Percentiles rank a stretch among this genome's conserved stretches.
phyloP scores from a whole-genome alignment of 2,329 filamentous ascomycete genomes.

The Fusarium secorum region DNA sequence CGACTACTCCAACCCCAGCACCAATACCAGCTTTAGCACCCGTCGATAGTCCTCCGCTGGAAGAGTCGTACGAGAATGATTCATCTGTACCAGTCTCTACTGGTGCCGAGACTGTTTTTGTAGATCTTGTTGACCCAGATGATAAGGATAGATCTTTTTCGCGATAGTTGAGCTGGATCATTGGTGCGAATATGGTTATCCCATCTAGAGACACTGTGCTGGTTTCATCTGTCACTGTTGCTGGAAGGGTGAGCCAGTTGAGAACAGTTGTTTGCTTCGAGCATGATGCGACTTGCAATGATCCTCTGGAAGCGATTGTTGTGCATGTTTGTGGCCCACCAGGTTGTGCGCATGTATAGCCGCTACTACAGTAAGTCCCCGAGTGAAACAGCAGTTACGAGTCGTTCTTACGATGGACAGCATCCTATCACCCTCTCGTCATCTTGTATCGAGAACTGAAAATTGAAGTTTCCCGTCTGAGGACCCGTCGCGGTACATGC shows the following conservation, averaged over 20 bases:
- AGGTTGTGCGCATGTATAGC: background rate
- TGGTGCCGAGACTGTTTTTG: background rate
- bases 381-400: accelerated
- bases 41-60: background rate
- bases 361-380: accelerated
- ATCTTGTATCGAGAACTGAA: background rate
- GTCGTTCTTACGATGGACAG: background rate
- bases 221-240: accelerated
- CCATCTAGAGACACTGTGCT: background rate
- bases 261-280: background rate
- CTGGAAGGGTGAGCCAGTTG: background rate
- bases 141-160: background rate
- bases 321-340: background rate
- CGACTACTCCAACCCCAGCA: background rate
- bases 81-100: background rate
- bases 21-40: background rate
- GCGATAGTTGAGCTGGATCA: background rate
- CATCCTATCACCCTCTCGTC: background rate
- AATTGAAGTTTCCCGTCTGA: background rate
- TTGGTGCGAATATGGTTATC: background rate
- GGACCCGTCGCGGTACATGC: background rate
- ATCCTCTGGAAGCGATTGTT: background rate
- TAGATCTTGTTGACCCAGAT: background rate
- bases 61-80: background rate
- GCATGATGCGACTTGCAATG: background rate